Evolutionary conservation across 768 basidiomycete genomes (phyloP).

Genomic region (Boletus fagicola): DNA sequence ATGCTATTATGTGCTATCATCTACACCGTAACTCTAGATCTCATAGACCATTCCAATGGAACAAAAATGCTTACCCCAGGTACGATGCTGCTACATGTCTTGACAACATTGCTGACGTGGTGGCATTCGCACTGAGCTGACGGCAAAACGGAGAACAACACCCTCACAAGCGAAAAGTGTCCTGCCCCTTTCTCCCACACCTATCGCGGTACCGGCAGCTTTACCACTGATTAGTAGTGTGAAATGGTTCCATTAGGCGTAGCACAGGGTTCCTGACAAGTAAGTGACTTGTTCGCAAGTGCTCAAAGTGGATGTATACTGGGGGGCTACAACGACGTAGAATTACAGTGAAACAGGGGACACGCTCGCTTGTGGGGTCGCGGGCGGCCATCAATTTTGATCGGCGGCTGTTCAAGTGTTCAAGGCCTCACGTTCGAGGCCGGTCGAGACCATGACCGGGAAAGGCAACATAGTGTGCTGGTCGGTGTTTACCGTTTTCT

Average conservation of each 20-base stretch:
- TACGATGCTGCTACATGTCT: not conserved
- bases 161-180: not conserved
- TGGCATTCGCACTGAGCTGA: too few relatives aligned
- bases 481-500: not conserved
- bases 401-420: not conserved
- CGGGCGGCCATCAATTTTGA: not conserved
- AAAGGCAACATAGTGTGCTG: not conserved
- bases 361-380: not conserved
- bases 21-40: not conserved
- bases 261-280: not conserved
- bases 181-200: not conserved
- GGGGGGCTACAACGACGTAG: not conserved
- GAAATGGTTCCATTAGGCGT: not conserved
- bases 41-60: not conserved
- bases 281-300: not conserved
- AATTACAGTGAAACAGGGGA: not conserved
- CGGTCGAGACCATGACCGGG: not conserved
- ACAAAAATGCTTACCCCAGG: not conserved
- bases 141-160: not conserved
- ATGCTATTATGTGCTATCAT: too few relatives aligned
- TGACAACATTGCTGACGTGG: not conserved
- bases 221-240: not conserved
- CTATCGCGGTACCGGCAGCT: not conserved
- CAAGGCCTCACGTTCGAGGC: not conserved
- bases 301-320: too few relatives aligned